These are phyloP conservation scores for Prunus kanzakura DNA, from an alignment of 306 rosid species.

Conservation along the genomic window DNA sequence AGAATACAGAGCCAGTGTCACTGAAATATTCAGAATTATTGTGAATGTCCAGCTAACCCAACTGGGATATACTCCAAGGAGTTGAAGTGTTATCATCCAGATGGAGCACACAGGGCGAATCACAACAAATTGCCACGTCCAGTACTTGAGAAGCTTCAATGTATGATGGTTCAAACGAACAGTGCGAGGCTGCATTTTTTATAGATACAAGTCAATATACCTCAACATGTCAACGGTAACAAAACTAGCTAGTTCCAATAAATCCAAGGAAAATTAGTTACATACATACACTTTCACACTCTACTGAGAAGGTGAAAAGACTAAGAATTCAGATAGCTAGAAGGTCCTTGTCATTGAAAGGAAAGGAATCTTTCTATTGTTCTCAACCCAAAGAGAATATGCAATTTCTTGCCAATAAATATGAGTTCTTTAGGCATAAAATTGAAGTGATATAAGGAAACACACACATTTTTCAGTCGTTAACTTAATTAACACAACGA, in stretches of 20 bases:
- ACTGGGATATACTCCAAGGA: conserved; percentile 30
- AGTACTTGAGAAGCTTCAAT: conserved; percentile 35
- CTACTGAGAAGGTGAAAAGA: background rate
- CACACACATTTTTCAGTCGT: background rate
- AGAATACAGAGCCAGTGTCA: conserved; percentile 39
- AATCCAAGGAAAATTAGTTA: background rate
- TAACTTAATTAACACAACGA: background rate
- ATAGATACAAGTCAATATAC: background rate
- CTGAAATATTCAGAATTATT: conserved; percentile 33
- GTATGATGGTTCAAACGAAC: conserved; percentile 33
- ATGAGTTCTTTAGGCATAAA: background rate
- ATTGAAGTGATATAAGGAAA: background rate
- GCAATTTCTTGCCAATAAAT: background rate
- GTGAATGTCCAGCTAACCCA: conserved; percentile 45
- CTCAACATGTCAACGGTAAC: background rate
- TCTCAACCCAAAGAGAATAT: background rate
- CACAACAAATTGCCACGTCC: conserved; percentile 44
- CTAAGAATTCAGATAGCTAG: background rate
- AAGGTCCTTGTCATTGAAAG: background rate
- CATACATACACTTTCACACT: background rate
- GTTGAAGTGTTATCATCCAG: conserved; percentile 32
- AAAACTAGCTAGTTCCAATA: background rate
- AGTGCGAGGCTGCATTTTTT: conserved; percentile 23
- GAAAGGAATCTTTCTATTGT: background rate
- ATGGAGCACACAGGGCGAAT: conserved; percentile 40